Conservation (phyloP, 169 alveolate species). For the Cryptosporidium parvum region DNA sequence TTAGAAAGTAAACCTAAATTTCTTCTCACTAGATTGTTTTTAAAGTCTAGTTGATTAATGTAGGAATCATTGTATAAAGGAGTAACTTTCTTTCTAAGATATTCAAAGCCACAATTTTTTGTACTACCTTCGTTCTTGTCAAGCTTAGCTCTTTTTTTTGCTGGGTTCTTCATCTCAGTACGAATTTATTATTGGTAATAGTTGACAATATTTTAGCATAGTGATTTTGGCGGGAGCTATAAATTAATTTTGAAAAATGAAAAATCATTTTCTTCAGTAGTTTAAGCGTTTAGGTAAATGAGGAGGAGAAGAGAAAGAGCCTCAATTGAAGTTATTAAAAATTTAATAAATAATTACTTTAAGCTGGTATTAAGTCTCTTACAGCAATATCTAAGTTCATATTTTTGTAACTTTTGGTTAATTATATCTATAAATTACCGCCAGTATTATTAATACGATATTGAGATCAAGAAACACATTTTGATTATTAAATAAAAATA, state of each 20-base stretch:
- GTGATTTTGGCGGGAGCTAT: background rate
- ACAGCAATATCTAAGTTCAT: no score
- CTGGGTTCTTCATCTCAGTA: background rate
- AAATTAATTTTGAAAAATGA: background rate
- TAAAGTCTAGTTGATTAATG: conserved; percentile 24
- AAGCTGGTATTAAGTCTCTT: background rate
- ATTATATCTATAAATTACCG: background rate
- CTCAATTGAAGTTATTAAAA: no score
- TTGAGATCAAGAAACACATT: background rate
- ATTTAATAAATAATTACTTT: no score
- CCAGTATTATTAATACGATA: background rate
- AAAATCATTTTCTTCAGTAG: background rate
- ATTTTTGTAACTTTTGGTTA: no score
- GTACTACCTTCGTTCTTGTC: background rate
- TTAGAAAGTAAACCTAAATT: background rate
- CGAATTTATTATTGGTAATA: background rate
- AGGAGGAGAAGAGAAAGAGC: no score
- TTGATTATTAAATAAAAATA: no score
- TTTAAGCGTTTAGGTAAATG: no score
- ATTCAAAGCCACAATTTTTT: background rate
- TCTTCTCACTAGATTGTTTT: conserved; percentile 3
- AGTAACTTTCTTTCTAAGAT: conserved; percentile 37
- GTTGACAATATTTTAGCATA: background rate
- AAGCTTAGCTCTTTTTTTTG: background rate
- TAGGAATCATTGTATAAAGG: conserved; percentile 19